These are phyloP conservation scores for Abrus precatorius DNA, from an alignment of 306 rosid genomes.

Conservation along the genomic window DNA sequence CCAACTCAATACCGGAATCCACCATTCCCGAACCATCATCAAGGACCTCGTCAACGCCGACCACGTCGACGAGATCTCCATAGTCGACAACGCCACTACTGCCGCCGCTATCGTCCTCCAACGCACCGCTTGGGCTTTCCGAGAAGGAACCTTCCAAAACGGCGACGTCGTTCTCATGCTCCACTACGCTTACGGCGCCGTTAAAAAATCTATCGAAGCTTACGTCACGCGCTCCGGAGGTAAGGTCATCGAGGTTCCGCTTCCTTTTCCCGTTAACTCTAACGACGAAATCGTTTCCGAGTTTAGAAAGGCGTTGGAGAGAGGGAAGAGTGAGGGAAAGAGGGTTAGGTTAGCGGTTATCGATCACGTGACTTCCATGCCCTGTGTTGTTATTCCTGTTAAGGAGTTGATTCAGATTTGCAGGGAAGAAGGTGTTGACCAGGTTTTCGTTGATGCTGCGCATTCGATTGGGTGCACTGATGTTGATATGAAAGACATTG, in stretches of 20 bases:
- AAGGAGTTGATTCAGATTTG: slow-evolving; percentile 87
- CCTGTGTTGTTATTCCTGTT: slow-evolving; percentile 85
- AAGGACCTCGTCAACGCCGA: slow-evolving; percentile 75
- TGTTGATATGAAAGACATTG: slow-evolving; percentile 90
- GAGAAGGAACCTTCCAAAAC: slow-evolving; percentile 67
- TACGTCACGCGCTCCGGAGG: slow-evolving; percentile 92
- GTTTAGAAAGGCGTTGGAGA: slow-evolving; percentile 77
- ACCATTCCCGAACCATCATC: slow-evolving; percentile 69
- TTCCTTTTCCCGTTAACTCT: slow-evolving; percentile 87
- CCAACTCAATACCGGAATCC: slow-evolving; percentile 65
- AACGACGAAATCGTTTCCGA: slow-evolving; percentile 76
- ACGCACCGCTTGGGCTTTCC: slow-evolving; percentile 79
- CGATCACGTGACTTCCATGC: slow-evolving; percentile 97
- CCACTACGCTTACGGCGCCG: slow-evolving; percentile 88
- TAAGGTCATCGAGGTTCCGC: slow-evolving; percentile 76
- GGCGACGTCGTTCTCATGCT: slow-evolving; percentile 92
- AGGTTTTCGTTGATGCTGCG: slow-evolving; percentile 95
- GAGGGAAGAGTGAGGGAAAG: slow-evolving; percentile 75
- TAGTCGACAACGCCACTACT: slow-evolving; percentile 99
- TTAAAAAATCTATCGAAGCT: slow-evolving; percentile 93
- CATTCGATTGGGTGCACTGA: slow-evolving; percentile 89
- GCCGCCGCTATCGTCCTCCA: slow-evolving; percentile 98
- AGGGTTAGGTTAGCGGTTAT: slow-evolving; percentile 89
- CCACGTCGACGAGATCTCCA: slow-evolving; percentile 78
- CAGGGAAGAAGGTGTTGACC: slow-evolving; percentile 94